Percentiles rank a stretch among this genome's conserved stretches.
These are phyloP conservation scores for Miamiensis avidus DNA, from an alignment of 169 alveolate species.

Conservation along the genomic window DNA sequence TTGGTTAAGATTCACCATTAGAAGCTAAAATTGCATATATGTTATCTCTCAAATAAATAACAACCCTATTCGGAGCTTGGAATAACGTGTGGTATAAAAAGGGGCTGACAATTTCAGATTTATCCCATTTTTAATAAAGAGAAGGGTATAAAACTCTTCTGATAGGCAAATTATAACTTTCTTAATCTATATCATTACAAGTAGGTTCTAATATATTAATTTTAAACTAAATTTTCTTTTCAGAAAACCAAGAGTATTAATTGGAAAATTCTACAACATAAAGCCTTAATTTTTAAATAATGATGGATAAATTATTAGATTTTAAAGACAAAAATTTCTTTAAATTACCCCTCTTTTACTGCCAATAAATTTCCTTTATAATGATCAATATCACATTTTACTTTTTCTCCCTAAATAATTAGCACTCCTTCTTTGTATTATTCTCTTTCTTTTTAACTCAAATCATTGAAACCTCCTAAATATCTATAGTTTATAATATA, in stretches of 20 bases:
- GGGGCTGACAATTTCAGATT: not conserved
- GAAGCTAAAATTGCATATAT: not conserved
- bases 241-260: not conserved
- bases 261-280: not conserved
- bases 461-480: not conserved
- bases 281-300: not conserved
- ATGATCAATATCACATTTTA: not conserved
- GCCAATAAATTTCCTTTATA: not conserved
- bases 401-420: not conserved
- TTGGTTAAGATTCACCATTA: not conserved
- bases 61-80: not conserved
- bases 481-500: not conserved
- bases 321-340: too few species aligned
- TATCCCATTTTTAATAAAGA: not conserved
- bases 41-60: not conserved
- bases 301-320: too few species aligned
- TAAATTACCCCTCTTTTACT: not conserved
- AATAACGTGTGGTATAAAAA: not conserved
- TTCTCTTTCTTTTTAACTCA: not conserved
- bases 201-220: not conserved
- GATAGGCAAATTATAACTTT: not conserved
- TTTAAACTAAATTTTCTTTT: not conserved
- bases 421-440: not conserved
- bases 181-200: not conserved
- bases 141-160: not conserved